Percentiles rank a stretch among this genome's conserved stretches.
Evolutionary conservation across 176 grass and related monocot species (phyloP).

Genomic region (Themeda triandra): DNA sequence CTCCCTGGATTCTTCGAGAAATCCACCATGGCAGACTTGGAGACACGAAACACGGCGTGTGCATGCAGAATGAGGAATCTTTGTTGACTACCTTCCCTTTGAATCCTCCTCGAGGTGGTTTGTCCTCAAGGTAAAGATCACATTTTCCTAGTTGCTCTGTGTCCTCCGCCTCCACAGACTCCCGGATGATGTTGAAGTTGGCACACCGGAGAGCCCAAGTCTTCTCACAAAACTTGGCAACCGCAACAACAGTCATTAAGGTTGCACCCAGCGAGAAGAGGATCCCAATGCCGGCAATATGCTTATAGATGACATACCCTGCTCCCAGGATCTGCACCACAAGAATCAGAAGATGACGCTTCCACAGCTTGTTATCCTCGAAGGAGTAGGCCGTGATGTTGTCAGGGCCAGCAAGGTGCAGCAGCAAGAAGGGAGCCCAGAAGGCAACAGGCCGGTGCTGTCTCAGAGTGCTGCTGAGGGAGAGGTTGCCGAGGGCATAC

Average conservation of each 20-base stretch:
- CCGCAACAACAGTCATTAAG: neutral
- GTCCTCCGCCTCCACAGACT: neutral
- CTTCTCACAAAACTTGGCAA: constrained; percentile 32
- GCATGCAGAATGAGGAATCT: neutral
- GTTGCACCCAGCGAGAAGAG: neutral
- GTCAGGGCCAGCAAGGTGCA: constrained; percentile 43
- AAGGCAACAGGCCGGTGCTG: neutral
- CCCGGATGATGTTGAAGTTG: neutral
- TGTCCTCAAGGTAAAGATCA: neutral
- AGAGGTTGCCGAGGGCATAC: constrained; percentile 27
- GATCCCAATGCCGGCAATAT: neutral
- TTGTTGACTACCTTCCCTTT: neutral
- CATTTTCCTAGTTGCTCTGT: neutral
- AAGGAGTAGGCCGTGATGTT: constrained; percentile 43
- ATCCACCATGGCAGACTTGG: constrained; percentile 7
- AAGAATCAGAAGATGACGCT: constrained; percentile 21
- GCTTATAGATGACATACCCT: neutral
- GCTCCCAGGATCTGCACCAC: neutral
- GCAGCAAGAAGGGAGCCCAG: constrained; percentile 38
- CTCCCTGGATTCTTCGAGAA: neutral
- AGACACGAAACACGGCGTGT: neutral
- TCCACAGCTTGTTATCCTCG: constrained; percentile 39
- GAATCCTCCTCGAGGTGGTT: neutral
- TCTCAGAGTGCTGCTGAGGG: neutral
- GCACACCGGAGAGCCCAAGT: constrained; percentile 13